A percentile compares a stretch with the other conserved stretches of the same genome.
Evolutionary conservation across 768 basidiomycete species (phyloP).

Genomic region (Dioszegia crocea): DNA sequence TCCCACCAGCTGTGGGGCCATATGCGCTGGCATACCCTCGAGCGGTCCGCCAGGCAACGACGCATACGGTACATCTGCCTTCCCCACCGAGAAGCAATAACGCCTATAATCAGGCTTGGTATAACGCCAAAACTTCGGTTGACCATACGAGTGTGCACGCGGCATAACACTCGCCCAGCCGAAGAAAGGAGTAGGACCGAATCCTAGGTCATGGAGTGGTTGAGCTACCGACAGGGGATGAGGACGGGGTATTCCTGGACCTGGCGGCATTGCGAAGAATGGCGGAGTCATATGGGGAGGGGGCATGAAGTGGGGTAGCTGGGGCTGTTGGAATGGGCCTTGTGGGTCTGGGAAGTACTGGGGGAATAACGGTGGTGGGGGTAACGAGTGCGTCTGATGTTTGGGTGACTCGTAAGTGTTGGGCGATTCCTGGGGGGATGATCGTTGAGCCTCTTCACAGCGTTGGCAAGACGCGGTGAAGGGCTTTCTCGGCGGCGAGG

Average conservation of each 20-base stretch:
- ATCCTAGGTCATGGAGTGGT: slow-evolving; percentile 21
- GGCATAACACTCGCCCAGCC: slow-evolving; percentile 33
- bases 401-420: no score
- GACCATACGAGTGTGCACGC: slow-evolving; percentile 22
- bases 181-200: slow-evolving; percentile 26
- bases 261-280: slow-evolving; percentile 1
- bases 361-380: not conserved
- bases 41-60: slow-evolving; percentile 34
- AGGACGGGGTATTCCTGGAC: slow-evolving; percentile 10
- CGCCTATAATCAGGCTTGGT: slow-evolving; percentile 42
- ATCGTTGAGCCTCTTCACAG: no score
- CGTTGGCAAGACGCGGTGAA: no score
- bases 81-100: slow-evolving; percentile 43
- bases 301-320: not conserved
- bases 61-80: slow-evolving; percentile 46
- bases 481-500: no score
- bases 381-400: no score
- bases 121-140: slow-evolving; percentile 20
- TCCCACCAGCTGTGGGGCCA: slow-evolving; percentile 16
- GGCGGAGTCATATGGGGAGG: not conserved
- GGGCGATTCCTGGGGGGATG: no score
- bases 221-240: slow-evolving; percentile 17
- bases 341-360: not conserved
- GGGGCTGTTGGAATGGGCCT: not conserved
- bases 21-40: slow-evolving; percentile 14